Percentiles rank a stretch among this genome's conserved stretches.
These are phyloP conservation scores for Picea abies DNA, from an alignment of 83 land plant species.

Conservation along the genomic window DNA sequence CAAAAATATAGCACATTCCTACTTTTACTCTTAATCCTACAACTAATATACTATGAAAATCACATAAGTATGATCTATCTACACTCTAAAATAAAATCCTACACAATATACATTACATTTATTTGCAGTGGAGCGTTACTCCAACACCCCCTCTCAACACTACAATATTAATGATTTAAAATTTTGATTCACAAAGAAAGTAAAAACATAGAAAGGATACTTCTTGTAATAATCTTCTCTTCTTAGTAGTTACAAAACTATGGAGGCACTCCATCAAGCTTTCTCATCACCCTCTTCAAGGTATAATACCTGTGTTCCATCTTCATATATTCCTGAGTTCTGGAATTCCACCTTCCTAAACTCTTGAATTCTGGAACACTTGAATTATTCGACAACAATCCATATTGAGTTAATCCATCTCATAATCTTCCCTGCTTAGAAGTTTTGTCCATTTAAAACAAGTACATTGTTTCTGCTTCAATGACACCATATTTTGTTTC, in stretches of 20 bases:
- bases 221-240: background rate
- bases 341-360: background rate
- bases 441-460: background rate
- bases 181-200: background rate
- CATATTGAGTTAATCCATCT: background rate
- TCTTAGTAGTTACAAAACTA: background rate
- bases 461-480: background rate
- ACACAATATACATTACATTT: background rate
- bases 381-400: background rate
- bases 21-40: too few relatives aligned
- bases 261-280: background rate
- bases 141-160: background rate
- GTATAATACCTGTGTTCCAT: background rate
- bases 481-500: background rate
- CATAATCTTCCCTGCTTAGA: background rate
- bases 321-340: background rate
- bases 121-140: background rate
- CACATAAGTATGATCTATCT: too few relatives aligned
- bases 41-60: too few relatives aligned
- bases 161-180: background rate
- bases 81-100: background rate
- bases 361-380: background rate
- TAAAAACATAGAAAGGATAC: background rate
- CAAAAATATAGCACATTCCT: too few relatives aligned
- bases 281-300: background rate